A percentile compares a stretch with the other conserved stretches of the same genome.
These are phyloP conservation scores for Cordyceps farinosa DNA, from an alignment of 2,329 filamentous ascomycete species.

Conservation along the genomic window DNA sequence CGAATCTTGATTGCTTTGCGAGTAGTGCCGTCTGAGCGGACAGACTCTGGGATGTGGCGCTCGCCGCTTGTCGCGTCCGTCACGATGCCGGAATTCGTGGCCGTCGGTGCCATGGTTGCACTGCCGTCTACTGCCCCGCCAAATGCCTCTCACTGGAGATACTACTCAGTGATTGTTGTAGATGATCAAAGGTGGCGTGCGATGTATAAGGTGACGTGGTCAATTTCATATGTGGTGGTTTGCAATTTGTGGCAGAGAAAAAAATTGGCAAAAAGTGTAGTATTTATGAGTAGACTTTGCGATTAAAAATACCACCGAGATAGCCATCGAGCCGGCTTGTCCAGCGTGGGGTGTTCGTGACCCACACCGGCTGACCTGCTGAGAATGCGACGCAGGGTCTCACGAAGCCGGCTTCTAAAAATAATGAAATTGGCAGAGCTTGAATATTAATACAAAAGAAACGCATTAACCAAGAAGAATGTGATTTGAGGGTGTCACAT, in stretches of 20 bases:
- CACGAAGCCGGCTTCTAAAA: not conserved
- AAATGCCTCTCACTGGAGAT: not conserved
- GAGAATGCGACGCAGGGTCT: not conserved
- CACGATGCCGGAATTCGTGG: conserved; percentile 69
- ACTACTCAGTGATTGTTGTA: not conserved
- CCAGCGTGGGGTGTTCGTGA: conserved; percentile 15
- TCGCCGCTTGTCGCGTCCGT: conserved; percentile 72
- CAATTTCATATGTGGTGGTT: not conserved
- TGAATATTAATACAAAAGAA: not conserved
- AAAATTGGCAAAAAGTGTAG: not conserved
- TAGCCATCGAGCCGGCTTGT: conserved; percentile 1
- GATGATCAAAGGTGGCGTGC: not conserved
- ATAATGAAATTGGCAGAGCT: not conserved
- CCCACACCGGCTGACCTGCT: conserved; percentile 10
- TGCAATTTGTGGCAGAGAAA: conserved; percentile 3
- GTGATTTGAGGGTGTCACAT: not conserved
- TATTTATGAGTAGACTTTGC: not conserved
- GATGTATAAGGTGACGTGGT: not conserved
- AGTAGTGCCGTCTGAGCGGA: conserved; percentile 83
- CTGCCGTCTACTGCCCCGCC: conserved; percentile 9
- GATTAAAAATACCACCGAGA: not conserved
- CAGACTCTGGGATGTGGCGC: conserved; percentile 84
- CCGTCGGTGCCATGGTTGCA: conserved; percentile 43
- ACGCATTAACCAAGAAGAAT: not conserved
- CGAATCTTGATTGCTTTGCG: conserved; percentile 91